Evolutionary conservation across 306 rosid genomes (phyloP), one percentile per base, ranked within the genome.

Genomic region (Cucumis melo): DNA sequence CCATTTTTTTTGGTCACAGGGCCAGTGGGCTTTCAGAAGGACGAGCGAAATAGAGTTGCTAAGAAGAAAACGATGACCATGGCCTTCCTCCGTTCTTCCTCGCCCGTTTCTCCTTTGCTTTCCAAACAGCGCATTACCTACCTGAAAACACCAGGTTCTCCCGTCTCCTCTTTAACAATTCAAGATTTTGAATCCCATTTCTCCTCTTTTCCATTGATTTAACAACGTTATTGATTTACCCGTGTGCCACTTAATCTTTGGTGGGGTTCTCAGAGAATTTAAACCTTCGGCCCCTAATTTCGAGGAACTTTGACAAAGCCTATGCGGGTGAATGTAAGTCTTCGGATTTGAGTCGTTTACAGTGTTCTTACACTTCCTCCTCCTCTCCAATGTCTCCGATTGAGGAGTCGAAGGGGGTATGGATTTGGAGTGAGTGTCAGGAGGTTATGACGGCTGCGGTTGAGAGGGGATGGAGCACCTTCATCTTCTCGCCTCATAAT

Each of bases 391-490:
- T 76, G n/a, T 60, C 62, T 62, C 23, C 57, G 12, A 82, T 36
- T 56, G 85, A 80, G 58, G 86, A 63, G 63, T 46, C 88, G 54
- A 94, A 94, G 87, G 83, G 74, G 27, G 97, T 94, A 32, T 91
- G 97, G 97, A 83, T 94, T 75, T 91, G 97, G 98, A 91, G 92
- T 13, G 60, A 78, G 76, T 84, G 54, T 87, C 88, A 82, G 81
- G 78, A 82, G 63, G 98, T 91, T 53, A 87, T 94, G 91, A 90
- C 91, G 48, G 84, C 98, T 24, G 89, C 98, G n/a, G 89, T 91
- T 5, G 97, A 94, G 84, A 84, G 97, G 81, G 97, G 96, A 77
- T 90, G 98, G 97, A 83, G 81, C 64, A 90, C 97, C 46, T 89
- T 94, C 82, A 4, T 91, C 79, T 94, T 91, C 80, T 39, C 90